Evolutionary conservation across 2,329 filamentous ascomycete species (phyloP).

Genomic region (Penicillium occitanis): DNA sequence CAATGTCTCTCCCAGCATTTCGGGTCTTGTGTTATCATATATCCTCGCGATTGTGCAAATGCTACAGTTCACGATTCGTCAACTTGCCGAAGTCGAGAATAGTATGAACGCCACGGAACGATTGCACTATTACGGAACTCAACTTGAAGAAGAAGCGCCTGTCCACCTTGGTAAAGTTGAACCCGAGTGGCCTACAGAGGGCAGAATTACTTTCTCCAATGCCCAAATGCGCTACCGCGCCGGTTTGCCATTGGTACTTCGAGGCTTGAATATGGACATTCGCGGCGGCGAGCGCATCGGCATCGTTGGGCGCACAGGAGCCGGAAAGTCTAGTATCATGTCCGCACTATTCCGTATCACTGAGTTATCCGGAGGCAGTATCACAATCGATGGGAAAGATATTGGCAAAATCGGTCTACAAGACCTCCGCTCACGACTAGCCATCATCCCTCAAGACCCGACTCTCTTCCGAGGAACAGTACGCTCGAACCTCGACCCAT

Average conservation of each 20-base stretch:
- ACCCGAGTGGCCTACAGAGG: conserved; percentile 78
- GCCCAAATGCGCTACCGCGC: conserved; percentile 77
- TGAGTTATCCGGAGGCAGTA: conserved; percentile 41
- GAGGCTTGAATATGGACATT: conserved; percentile 57
- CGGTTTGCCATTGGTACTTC: conserved; percentile 70
- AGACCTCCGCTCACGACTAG: conserved; percentile 44
- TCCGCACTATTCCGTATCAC: conserved; percentile 47
- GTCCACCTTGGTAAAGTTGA: conserved; percentile 71
- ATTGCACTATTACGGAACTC: conserved; percentile 81
- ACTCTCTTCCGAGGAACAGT: conserved; percentile 47
- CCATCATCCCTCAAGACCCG: conserved; percentile 50
- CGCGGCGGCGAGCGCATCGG: conserved; percentile 50
- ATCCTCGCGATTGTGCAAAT: conserved; percentile 91
- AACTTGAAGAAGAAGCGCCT: conserved; percentile 86
- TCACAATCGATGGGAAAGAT: conserved; percentile 47
- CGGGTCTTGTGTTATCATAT: conserved; percentile 82
- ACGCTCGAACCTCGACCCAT: conserved; percentile 48
- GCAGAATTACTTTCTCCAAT: conserved; percentile 73
- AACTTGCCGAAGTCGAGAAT: conserved; percentile 93
- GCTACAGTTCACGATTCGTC: conserved; percentile 89
- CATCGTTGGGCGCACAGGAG: conserved; percentile 48
- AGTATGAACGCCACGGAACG: conserved; percentile 97
- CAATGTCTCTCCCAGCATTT: conserved; percentile 75
- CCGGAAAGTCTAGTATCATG: conserved; percentile 50
- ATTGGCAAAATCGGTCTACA: conserved; percentile 43